Conservation (phyloP, 768 basidiomycete genomes). For the Xerocomellus intermedius region DNA sequence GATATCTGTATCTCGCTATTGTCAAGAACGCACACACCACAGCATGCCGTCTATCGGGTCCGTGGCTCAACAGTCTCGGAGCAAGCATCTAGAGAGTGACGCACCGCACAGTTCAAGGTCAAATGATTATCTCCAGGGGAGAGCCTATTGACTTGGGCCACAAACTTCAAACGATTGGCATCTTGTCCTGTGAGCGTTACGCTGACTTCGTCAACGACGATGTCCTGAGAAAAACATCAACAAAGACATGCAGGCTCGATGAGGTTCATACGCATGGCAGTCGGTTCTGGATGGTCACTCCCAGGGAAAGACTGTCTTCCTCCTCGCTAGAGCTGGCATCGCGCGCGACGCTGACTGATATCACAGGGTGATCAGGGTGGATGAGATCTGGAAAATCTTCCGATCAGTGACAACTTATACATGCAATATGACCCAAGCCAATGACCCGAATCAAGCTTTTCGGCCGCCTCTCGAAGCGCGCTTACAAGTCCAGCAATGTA, state of each 20-base stretch:
- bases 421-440: conserved; percentile 1
- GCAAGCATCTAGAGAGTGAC: conserved; percentile 24
- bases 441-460: conserved; percentile 55
- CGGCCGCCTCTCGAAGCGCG: conserved; percentile 48
- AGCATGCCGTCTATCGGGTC: conserved; percentile 51
- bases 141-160: conserved; percentile 41
- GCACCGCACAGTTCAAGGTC: conserved; percentile 70
- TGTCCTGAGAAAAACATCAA: conserved; percentile 40
- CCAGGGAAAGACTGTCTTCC: conserved; percentile 64
- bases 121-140: conserved; percentile 57
- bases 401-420: conserved; percentile 11
- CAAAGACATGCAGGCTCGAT: neutral
- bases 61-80: neutral
- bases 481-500: conserved; percentile 54
- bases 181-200: conserved; percentile 64
- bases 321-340: conserved; percentile 52
- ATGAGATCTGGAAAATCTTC: conserved; percentile 51
- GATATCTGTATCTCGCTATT: conserved; percentile 65
- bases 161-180: conserved; percentile 59
- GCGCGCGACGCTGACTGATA: conserved; percentile 50
- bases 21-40: conserved; percentile 69
- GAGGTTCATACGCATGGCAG: conserved; percentile 68
- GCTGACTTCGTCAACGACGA: conserved; percentile 61
- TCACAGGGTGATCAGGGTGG: conserved; percentile 66
- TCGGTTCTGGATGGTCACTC: conserved; percentile 59